phyloP scores from a whole-genome alignment of 164 flowering plant species.

The Umbellularia californica region DNA sequence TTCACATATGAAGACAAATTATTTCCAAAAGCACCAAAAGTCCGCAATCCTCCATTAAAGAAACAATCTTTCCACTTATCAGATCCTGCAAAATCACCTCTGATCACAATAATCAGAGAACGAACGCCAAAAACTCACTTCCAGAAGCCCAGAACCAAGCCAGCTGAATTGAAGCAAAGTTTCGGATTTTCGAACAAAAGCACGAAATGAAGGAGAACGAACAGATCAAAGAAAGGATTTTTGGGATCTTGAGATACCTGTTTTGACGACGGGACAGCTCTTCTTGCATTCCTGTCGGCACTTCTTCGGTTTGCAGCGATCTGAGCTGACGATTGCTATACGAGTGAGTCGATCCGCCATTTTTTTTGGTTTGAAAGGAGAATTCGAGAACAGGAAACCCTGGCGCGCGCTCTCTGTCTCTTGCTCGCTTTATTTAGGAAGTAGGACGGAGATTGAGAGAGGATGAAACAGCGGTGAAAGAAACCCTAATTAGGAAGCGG shows the following conservation, averaged over 20 bases:
- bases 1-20: background rate
- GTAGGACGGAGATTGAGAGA: too few relatives aligned
- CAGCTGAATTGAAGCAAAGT: background rate
- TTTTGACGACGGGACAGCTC: constrained; percentile 95
- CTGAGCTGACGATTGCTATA: constrained; percentile 82
- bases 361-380: background rate
- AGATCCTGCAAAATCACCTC: background rate
- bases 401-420: too few relatives aligned
- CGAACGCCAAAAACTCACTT: background rate
- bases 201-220: background rate
- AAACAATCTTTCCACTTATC: background rate
- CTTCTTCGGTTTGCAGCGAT: constrained; percentile 94
- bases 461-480: too few relatives aligned
- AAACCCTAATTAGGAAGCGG: too few relatives aligned
- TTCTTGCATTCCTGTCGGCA: constrained; percentile 94
- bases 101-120: too few relatives aligned
- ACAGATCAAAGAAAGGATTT: background rate
- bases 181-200: background rate
- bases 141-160: background rate
- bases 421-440: too few relatives aligned
- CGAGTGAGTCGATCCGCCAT: constrained; percentile 90
- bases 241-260: constrained; percentile 40
- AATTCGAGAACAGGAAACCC: too few relatives aligned
- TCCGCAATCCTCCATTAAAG: background rate
- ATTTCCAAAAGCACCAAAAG: background rate